Base-by-base conservation (phyloP, 805 yeast genomes). In the Soucietia sequanensis region DNA sequence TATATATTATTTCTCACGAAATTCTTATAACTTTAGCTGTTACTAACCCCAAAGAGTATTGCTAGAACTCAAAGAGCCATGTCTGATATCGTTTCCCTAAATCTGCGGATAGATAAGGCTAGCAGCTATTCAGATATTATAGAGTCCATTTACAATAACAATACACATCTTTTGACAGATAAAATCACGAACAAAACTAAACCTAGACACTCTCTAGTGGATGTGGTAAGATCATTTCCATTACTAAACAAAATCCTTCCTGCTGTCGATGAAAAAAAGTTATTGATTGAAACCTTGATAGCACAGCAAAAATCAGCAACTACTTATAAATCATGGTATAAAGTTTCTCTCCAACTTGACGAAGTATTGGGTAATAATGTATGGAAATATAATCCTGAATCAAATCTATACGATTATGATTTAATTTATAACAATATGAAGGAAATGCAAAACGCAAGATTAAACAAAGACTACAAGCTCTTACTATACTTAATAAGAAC, bases 401-500 rank as follows among this genome's bases (percentile, higher is more conserved):
- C 88, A 1, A 68, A 72, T n/a, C 58, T 84, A 16, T 93, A 88
- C 52, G 96, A 93, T 59, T 79, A 78, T 50, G 67, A 76, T 35
- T 60, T 84, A 29, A 74, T 93, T 2, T 60, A 63, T 39, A 56
- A 58, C 7, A 62, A 79, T 38, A 62, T 87, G 29, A 43, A 50
- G 4, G 81, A 81, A 37, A 63, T 93, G 68, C 62, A 74, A 27
- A 54, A 57, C 2, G 86, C 90, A 0, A 68, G 97, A 22, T 26
- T 55, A 12, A 50, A 62, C 11, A 70, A 75, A 18, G 85, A 93
- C 51, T 75, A 75, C 46, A 65, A 76, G 37, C 68, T 72, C 27
- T 58, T 91, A 22, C 58, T 91, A 10, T 88, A 85, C 48, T 62
- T 86, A 10, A 79, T 93, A 3, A 62, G 98, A 39, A 91, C 96